A percentile compares a stretch with the other conserved stretches of the same genome.
Conservation (phyloP, 768 basidiomycete species). For the Lyophyllum semitale region DNA sequence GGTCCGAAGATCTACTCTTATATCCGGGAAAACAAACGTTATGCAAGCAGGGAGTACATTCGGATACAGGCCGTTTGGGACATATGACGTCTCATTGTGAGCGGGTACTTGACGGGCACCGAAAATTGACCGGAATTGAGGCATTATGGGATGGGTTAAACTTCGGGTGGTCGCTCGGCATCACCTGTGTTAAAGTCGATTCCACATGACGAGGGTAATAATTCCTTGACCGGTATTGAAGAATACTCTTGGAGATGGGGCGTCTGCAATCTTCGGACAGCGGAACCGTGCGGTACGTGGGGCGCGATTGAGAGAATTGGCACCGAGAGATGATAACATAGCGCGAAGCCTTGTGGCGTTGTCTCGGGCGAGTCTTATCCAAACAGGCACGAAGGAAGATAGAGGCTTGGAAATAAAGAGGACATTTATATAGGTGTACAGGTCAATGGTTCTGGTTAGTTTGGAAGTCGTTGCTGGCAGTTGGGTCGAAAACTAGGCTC, state of each 20-base stretch:
- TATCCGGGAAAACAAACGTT: not conserved
- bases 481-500: no score
- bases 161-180: not conserved
- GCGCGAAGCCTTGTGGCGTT: no score
- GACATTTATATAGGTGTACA: no score
- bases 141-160: not conserved
- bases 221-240: no score
- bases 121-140: not conserved
- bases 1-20: not conserved
- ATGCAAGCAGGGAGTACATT: not conserved
- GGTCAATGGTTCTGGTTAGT: no score
- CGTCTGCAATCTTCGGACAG: not conserved
- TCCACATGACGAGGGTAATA: not conserved
- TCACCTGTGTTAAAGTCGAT: not conserved
- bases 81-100: not conserved
- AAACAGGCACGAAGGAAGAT: no score
- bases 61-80: not conserved
- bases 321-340: no score
- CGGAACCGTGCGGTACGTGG: not conserved
- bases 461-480: no score
- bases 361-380: no score
- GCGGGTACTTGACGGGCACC: not conserved
- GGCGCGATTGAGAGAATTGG: not conserved
- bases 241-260: not conserved
- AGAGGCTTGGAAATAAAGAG: no score